Evolutionary conservation across 495 filamentous ascomycete genomes (phyloP).

Genomic region (Collariella sp.): DNA sequence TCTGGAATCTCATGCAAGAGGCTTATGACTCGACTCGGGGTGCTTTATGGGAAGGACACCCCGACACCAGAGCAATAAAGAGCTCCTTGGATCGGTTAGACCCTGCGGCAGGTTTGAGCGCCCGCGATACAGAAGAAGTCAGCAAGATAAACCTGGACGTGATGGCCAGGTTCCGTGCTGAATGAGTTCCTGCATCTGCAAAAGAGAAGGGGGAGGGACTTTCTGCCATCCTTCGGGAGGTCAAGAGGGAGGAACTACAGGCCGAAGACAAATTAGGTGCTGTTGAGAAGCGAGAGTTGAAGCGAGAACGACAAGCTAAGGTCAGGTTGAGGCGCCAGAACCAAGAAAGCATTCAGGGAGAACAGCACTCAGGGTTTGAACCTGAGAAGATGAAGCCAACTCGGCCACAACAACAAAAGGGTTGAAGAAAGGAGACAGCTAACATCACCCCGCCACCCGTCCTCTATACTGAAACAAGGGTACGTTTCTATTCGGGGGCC

Average conservation of each 20-base stretch:
- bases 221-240: not conserved
- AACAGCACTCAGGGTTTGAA: no score
- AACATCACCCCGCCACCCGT: not conserved
- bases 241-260: not conserved
- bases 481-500: no score
- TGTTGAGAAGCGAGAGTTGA: not conserved
- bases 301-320: not conserved
- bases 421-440: not conserved
- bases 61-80: not conserved
- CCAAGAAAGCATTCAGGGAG: no score
- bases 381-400: no score
- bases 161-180: not conserved
- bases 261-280: not conserved
- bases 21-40: not conserved
- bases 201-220: not conserved
- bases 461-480: not conserved
- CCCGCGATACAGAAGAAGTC: not conserved
- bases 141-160: not conserved
- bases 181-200: not conserved
- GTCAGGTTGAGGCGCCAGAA: not conserved
- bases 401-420: no score
- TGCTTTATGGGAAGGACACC: not conserved
- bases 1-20: not conserved
- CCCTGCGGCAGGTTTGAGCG: not conserved
- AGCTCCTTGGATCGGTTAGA: not conserved